A percentile compares a stretch with the other conserved stretches of the same genome.
These are phyloP conservation scores for Paxillus ammoniavirescens DNA, from an alignment of 768 basidiomycete species.

Conservation along the genomic window DNA sequence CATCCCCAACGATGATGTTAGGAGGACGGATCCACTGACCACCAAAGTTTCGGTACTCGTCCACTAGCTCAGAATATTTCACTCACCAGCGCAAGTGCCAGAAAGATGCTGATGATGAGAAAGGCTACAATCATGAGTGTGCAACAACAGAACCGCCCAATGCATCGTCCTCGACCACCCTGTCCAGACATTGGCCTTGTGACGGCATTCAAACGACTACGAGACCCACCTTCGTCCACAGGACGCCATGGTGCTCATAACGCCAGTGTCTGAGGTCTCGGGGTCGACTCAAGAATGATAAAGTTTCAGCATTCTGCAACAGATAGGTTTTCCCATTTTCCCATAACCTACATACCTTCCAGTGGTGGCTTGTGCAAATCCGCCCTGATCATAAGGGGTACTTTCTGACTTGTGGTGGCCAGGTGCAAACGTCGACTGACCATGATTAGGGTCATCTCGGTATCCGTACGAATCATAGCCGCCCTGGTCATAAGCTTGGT, in stretches of 20 bases:
- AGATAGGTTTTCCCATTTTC: not conserved
- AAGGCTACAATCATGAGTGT: conserved; percentile 65
- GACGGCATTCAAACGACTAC: not conserved
- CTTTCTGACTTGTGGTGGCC: conserved; percentile 30
- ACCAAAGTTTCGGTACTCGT: conserved; percentile 7
- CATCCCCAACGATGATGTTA: conserved; percentile 54
- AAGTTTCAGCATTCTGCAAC: conserved; percentile 3
- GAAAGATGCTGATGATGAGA: conserved; percentile 60
- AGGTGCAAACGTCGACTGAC: conserved; percentile 11
- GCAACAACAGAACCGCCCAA: conserved; percentile 75
- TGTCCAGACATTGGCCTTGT: conserved; percentile 20
- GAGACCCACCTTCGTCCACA: conserved; percentile 63
- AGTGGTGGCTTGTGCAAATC: conserved; percentile 36
- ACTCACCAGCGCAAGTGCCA: conserved; percentile 67
- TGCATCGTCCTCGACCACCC: conserved; percentile 60
- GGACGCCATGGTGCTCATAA: conserved; percentile 53
- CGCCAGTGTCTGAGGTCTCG: conserved; percentile 50
- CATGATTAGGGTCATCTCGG: conserved; percentile 36
- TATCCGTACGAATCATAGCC: conserved; percentile 36
- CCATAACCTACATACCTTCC: conserved; percentile 28
- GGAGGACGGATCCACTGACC: conserved; percentile 78
- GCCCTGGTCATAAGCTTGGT: conserved; percentile 53
- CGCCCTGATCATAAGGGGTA: conserved; percentile 41
- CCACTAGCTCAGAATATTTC: conserved; percentile 2
- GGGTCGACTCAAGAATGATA: conserved; percentile 12